Base-by-base conservation (phyloP, 345 rosid species). In the Passiflora organensis region DNA sequence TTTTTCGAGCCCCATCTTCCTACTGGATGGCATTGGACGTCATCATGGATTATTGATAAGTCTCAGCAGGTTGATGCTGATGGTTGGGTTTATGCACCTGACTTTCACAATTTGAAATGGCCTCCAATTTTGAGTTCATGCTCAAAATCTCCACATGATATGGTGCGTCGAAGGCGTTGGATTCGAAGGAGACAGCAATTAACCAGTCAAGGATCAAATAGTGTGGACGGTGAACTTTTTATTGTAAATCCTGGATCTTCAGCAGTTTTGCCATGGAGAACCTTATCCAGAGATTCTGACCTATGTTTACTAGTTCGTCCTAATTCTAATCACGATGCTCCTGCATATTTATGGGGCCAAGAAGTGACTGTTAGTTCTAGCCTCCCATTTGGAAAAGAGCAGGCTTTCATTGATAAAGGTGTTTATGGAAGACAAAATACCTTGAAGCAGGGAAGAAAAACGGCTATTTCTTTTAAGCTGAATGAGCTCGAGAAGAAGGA, bases 401-500 rank as follows among this genome's bases (percentile, higher is more conserved):
- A 81, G 59, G 68, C 94, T 32, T 80, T 72, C 49, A 58, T 58
- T 56, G 91, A 93, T 80, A 94, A 81, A 74, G 82, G 77, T 47
- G 63, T 77, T 64, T 78, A 77, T 47, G 65, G 72, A 62, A 82
- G 78, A 66, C 88, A 91, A 76, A 76, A 61, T 67, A 67, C 80
- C 23, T 54, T 66, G 64, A 84, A 74, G 75, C 84, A 74, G 60
- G 87, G 84, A 68, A 84, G 69, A 60, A 88, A 68, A 65, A 23
- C 49, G 53, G 60, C 85, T 51, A 64, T 73, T 46, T 63, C 77
- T 49, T 82, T 93, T 58, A 78, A 70, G 76, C 64, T 93, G 75
- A 80, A 77, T 67, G 82, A 75, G 76, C 86, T 93, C 24, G 95
- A 89, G 79, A 89, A 89, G 81, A 93, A 93, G 69, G 99, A 93